phyloP scores from a whole-genome alignment of 108 stramenopile genomes.

The Conticribra guillardii region DNA sequence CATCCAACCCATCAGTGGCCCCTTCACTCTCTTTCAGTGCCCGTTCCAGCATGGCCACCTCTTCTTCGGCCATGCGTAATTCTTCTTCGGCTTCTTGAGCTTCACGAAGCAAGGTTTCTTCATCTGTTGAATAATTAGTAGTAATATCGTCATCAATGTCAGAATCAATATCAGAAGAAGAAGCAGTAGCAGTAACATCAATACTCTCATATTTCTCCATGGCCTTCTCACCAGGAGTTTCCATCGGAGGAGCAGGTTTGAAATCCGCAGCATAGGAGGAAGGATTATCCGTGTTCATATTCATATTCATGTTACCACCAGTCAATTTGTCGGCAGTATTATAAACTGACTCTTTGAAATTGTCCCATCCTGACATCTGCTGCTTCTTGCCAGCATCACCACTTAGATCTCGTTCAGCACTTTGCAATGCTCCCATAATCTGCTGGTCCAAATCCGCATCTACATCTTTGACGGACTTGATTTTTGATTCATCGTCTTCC shows the following conservation, averaged over 20 bases:
- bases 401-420: slow-evolving; percentile 13
- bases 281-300: no score
- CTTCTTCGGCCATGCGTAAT: slow-evolving; percentile 21
- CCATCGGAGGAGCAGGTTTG: background rate
- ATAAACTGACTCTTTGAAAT: slow-evolving; percentile 15
- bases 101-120: slow-evolving; percentile 10
- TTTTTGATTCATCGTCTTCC: background rate
- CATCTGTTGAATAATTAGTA: background rate
- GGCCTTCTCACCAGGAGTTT: slow-evolving; percentile 22
- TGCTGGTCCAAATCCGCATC: slow-evolving; percentile 20
- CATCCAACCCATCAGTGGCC: slow-evolving; percentile 1
- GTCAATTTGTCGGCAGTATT: slow-evolving; percentile 1
- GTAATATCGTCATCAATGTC: background rate
- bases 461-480: slow-evolving; percentile 20
- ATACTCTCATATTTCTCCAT: slow-evolving; percentile 29
- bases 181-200: slow-evolving; percentile 8
- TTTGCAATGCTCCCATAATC: slow-evolving; percentile 22
- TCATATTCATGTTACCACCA: background rate
- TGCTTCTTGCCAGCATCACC: background rate
- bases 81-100: slow-evolving; percentile 23
- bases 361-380: slow-evolving; percentile 6
- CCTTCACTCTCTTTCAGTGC: slow-evolving; percentile 12
- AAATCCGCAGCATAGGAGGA: slow-evolving; percentile 3
- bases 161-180: background rate
- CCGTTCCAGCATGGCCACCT: slow-evolving; percentile 19